phyloP scores from a whole-genome alignment of 2,329 filamentous ascomycete genomes.

The Tolypocladium sp. region DNA sequence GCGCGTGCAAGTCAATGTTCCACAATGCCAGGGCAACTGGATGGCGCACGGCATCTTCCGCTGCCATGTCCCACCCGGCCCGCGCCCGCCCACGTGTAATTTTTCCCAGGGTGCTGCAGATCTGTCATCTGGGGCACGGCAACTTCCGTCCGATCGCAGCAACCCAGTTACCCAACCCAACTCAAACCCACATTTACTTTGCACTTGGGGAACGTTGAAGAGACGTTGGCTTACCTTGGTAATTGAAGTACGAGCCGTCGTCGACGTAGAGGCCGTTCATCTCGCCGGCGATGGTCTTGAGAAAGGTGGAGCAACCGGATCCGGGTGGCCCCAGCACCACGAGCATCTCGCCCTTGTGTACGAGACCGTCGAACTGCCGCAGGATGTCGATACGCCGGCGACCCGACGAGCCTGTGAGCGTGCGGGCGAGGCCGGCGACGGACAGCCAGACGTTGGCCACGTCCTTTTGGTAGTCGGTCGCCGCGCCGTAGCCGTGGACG shows the following conservation, averaged over 20 bases:
- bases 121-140: conserved; percentile 1
- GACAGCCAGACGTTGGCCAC: conserved; percentile 54
- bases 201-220: neutral
- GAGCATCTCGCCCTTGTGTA: conserved; percentile 65
- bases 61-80: conserved; percentile 1
- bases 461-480: conserved; percentile 63
- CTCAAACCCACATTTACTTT: neutral
- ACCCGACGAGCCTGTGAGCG: conserved; percentile 38
- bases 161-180: neutral
- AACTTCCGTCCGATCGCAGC: conserved; percentile 1
- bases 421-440: conserved; percentile 29
- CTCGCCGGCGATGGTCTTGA: conserved; percentile 79
- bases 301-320: conserved; percentile 72
- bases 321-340: conserved; percentile 65
- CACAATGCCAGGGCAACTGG: neutral
- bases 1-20: conserved; percentile 1
- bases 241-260: conserved; percentile 66
- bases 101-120: neutral
- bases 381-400: conserved; percentile 58
- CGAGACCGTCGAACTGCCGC: conserved; percentile 56
- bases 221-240: conserved; percentile 48
- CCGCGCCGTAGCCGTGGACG: conserved; percentile 57
- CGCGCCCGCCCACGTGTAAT: conserved; percentile 3
- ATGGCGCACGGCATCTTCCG: conserved; percentile 4
- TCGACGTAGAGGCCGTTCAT: conserved; percentile 72